Evolutionary conservation across 2,329 filamentous ascomycete genomes (phyloP).

Genomic region (Fusarium sp.): DNA sequence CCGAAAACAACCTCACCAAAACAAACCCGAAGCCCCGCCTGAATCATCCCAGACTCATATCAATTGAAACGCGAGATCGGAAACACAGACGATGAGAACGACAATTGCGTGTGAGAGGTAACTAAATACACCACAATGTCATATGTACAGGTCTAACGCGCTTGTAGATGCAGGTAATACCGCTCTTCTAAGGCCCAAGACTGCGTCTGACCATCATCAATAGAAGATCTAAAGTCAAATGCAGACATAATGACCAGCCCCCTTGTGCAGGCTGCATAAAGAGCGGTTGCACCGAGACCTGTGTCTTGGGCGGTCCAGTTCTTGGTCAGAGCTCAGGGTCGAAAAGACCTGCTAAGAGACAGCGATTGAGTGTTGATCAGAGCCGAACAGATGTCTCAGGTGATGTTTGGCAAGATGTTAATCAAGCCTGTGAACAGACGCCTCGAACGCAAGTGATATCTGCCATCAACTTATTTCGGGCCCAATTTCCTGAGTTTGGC

Average conservation of each 20-base stretch:
- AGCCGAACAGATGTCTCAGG: not conserved
- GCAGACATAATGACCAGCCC: constrained; percentile 37
- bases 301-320: constrained; percentile 31
- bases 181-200: not conserved
- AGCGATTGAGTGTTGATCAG: not conserved
- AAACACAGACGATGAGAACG: constrained; percentile 29
- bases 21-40: constrained; percentile 28
- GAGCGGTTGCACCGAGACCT: constrained; percentile 22
- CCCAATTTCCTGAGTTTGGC: constrained; percentile 41
- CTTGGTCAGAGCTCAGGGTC: not conserved
- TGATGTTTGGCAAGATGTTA: constrained; percentile 3
- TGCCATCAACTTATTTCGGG: constrained; percentile 26
- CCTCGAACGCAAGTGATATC: constrained; percentile 4
- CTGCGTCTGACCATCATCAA: not conserved
- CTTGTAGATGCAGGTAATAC: constrained; percentile 38
- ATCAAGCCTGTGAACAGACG: constrained; percentile 7
- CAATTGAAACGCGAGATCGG: not conserved
- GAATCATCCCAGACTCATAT: not conserved
- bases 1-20: not conserved
- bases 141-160: not conserved
- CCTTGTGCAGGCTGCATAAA: constrained; percentile 41
- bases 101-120: constrained; percentile 43
- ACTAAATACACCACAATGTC: not conserved
- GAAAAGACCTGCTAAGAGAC: constrained; percentile 19
- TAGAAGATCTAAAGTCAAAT: constrained; percentile 43